phyloP scores from a whole-genome alignment of 2,329 filamentous ascomycete genomes.

The Pseudogymnoascus destructans region DNA sequence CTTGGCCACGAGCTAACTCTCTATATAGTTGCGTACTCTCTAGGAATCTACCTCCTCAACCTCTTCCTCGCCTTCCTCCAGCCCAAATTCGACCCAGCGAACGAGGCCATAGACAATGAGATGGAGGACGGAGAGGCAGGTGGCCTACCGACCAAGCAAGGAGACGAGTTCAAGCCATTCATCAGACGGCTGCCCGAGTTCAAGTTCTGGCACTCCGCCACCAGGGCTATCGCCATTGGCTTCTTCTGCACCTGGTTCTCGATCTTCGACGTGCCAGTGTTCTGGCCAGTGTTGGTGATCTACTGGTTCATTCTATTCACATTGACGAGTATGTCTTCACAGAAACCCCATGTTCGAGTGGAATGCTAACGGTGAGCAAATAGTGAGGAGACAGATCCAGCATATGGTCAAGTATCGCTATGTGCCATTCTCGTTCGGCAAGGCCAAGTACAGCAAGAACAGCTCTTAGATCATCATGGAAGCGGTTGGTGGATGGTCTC shows the following conservation, averaged over 20 bases:
- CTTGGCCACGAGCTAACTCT: slow-evolving; percentile 4
- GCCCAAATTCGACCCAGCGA: slow-evolving; percentile 96
- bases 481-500: background rate
- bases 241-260: slow-evolving; percentile 88
- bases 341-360: background rate
- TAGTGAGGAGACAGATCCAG: slow-evolving; percentile 98
- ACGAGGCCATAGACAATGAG: slow-evolving; percentile 79
- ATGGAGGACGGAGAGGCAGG: slow-evolving; percentile 85
- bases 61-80: slow-evolving; percentile 97
- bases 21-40: slow-evolving; percentile 73
- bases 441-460: slow-evolving; percentile 63
- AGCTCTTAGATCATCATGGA: slow-evolving; percentile 27
- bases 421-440: slow-evolving; percentile 84
- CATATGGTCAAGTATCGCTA: slow-evolving; percentile 99
- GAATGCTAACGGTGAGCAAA: background rate
- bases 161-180: slow-evolving; percentile 96
- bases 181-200: slow-evolving; percentile 94
- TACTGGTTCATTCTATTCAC: slow-evolving; percentile 98
- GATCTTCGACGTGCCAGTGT: slow-evolving; percentile 92
- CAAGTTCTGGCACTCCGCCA: slow-evolving; percentile 99
- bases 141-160: slow-evolving; percentile 80
- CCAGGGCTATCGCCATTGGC: slow-evolving; percentile 67
- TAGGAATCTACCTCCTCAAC: slow-evolving; percentile 97
- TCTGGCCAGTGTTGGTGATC: slow-evolving; percentile 96
- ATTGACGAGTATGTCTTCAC: slow-evolving; percentile 65